phyloP scores from a whole-genome alignment of 2,329 filamentous ascomycete genomes.

The Chaetothyriales sp. region DNA sequence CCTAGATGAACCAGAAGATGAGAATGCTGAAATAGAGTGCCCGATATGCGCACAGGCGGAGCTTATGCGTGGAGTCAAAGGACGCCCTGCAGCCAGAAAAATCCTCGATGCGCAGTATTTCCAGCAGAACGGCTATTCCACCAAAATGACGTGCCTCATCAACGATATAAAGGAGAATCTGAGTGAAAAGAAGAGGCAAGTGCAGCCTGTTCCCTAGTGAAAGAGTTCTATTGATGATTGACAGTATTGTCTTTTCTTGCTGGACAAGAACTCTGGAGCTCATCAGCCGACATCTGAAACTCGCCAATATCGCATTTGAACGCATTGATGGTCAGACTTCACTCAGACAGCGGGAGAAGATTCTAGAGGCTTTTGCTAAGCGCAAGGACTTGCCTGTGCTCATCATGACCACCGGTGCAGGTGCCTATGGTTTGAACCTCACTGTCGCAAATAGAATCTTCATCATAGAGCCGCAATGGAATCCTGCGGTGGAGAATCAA shows the following conservation, averaged over 20 bases:
- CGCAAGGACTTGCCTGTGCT: constrained; percentile 25
- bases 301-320: constrained; percentile 15
- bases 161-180: constrained; percentile 22
- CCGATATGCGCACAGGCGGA: too few relatives aligned
- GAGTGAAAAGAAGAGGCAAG: background rate
- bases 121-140: constrained; percentile 12
- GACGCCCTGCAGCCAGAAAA: too few relatives aligned
- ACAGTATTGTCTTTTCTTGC: constrained; percentile 35
- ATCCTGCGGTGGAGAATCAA: constrained; percentile 39
- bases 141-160: constrained; percentile 25
- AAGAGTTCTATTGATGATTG: background rate
- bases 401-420: constrained; percentile 42
- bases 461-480: constrained; percentile 43
- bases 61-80: too few relatives aligned
- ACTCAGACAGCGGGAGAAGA: constrained; percentile 24
- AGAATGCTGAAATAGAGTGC: too few relatives aligned
- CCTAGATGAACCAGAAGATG: too few relatives aligned
- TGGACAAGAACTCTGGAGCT: constrained; percentile 34
- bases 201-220: too few relatives aligned
- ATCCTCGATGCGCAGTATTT: constrained; percentile 17
- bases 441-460: constrained; percentile 36
- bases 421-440: constrained; percentile 39
- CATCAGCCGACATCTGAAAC: constrained; percentile 21
- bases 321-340: constrained; percentile 35
- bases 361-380: constrained; percentile 27